A percentile compares a stretch with the other conserved stretches of the same genome.
These are phyloP conservation scores for Xylaria sp. DNA, from an alignment of 2,329 filamentous ascomycete genomes.

Conservation along the genomic window DNA sequence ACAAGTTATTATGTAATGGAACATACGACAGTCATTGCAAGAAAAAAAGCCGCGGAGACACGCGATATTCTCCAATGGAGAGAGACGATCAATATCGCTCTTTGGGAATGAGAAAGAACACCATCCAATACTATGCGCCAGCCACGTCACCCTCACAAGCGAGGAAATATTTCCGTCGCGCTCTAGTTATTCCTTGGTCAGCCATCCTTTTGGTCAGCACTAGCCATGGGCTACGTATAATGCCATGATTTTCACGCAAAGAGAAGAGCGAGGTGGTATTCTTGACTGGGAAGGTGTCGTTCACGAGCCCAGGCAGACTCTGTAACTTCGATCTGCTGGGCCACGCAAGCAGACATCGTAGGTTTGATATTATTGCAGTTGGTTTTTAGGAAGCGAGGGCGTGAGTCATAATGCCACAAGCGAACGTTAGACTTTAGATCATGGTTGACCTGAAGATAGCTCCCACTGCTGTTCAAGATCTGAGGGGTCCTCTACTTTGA, in stretches of 20 bases:
- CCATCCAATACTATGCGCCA: neutral
- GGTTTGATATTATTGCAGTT: neutral
- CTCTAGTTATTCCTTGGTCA: neutral
- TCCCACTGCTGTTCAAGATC: neutral
- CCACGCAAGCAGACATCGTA: neutral
- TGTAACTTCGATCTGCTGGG: neutral
- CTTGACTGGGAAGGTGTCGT: neutral
- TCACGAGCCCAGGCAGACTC: no score
- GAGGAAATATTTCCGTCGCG: neutral
- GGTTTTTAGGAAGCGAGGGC: neutral
- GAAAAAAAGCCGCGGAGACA: neutral
- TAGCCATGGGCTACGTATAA: slow-evolving; percentile 3
- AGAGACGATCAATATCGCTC: neutral
- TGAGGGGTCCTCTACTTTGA: neutral
- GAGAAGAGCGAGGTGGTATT: slow-evolving; percentile 8
- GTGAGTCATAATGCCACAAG: neutral
- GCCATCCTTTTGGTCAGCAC: neutral
- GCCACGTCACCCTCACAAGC: slow-evolving; percentile 16
- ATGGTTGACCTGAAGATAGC: neutral
- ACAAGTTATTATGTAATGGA: slow-evolving; percentile 1
- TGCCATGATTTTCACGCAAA: neutral
- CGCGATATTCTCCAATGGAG: neutral
- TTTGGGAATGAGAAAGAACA: neutral
- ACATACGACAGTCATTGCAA: neutral
- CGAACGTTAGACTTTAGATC: neutral